Evolutionary conservation across 441 rosid species (phyloP), one percentile per base, ranked within the genome.

Genomic region (Jatropha multifida): DNA sequence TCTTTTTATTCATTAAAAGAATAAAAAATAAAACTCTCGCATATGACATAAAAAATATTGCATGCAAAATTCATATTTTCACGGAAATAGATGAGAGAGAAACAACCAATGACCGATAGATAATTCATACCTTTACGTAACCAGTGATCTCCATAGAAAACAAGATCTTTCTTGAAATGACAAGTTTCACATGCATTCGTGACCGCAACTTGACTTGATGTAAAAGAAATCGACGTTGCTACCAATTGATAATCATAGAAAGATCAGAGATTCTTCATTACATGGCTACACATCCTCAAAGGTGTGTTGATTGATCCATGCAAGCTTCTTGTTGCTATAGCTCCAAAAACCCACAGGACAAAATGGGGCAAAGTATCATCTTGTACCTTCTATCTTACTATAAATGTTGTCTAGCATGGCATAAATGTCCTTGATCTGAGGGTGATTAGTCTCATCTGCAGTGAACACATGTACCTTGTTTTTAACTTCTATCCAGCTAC

Each of bases 401-500:
- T 27, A n/a, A 52, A 63, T 68, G 51, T 49, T 59, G 32, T 71
- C 58, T 46, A 81, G 49, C 58, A 64, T 62, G 13, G 40, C 41
- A 54, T 66, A 41, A 18, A 81, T 76, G 37, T 78, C 75, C 42
- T 17, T 65, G 46, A 75, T 69, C 44, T 59, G 60, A 6, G 73
- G 77, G 51, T 75, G 79, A 72, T 58, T 76, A 15, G 44, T 44
- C 26, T 76, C 80, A 44, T 72, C 80, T 4, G 20, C 75, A 20
- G 77, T 66, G 20, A 81, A 78, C 37, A 68, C 75, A 49, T 81
- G 76, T 23, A 75, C 59, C 72, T 52, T 40, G 60, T 72, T 27
- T 49, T 63, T 37, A 38, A 79, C 79, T 69, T 74, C 78, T 42
- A 82, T 74, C 81, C 85, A 79, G 67, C 82, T 74, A 67, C 76